Evolutionary conservation across 768 basidiomycete genomes (phyloP), one percentile per base, ranked within the genome.

Genomic region (Vararia minispora): DNA sequence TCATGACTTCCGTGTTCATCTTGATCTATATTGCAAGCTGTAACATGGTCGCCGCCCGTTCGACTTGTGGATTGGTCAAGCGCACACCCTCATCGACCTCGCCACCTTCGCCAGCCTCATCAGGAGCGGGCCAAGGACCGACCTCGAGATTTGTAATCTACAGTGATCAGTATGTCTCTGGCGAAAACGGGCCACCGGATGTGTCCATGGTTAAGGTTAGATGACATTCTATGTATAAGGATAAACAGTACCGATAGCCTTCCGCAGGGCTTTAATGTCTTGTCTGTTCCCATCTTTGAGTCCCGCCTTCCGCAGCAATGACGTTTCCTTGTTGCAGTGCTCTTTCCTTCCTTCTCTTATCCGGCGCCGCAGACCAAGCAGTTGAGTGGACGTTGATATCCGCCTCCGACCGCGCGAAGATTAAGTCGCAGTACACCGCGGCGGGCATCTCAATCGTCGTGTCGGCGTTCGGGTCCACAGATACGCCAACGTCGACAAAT

Each of bases 401-500:
- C 11, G 61, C 51, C 21, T 52, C 58, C 6, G 60, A 75, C 35
- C 66, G 78, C 25, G 48, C 67, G 28, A 52, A 61, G 23, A 56
- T 74, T 46, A 68, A 74, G 48, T 52, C 68, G 0, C 60, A 71
- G 37, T 81, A 79, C 49, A 58, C 63, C 29, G 64, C 67, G 11
- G 75, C 74, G 6, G 76, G 76, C 2, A 68, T 79, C 52, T 71
- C 66, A 40, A 53, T 79, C 17, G 69, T 78, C 43, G 79, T 81
- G 7, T 77, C 77, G 21, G 72, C 67, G 2, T 82, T 79, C 49
- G 78, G 77, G 23, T 60, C 75, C 1, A 65, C 62, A 28, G 62
- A 64, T 37, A 46, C 42, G 11, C 79, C 80, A 3, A 82, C 79
- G 6, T 63, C 68, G 8, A 57, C 49, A 9, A 66, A 69, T 31